Percentiles rank a stretch among this genome's conserved stretches.
phyloP scores from a whole-genome alignment of 805 yeast genomes.

The Zygosaccharomyces siamensis region DNA sequence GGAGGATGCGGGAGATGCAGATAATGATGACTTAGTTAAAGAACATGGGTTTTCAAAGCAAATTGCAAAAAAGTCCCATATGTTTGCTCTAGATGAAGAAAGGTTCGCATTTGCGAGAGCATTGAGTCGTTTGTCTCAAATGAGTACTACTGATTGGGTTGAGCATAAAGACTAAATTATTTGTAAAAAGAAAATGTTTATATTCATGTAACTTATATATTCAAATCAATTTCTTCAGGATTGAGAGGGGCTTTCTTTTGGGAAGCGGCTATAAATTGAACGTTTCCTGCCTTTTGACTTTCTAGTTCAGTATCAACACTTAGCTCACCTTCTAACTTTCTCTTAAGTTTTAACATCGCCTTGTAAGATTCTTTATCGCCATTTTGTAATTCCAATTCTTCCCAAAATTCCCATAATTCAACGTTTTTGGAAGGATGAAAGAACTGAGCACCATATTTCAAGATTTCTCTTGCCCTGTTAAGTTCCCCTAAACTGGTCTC shows the following conservation, averaged over 20 bases:
- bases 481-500: constrained; percentile 53
- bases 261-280: constrained; percentile 49
- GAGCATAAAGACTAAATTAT: constrained; percentile 33
- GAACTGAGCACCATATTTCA: constrained; percentile 48
- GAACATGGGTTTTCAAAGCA: constrained; percentile 73
- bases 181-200: background rate
- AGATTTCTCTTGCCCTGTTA: constrained; percentile 58
- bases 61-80: constrained; percentile 61
- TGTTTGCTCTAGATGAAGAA: constrained; percentile 92
- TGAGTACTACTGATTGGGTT: constrained; percentile 93
- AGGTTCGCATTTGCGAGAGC: constrained; percentile 96
- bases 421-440: constrained; percentile 34
- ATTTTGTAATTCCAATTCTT: constrained; percentile 60
- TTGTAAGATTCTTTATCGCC: constrained; percentile 73
- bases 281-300: constrained; percentile 24
- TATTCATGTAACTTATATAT: constrained; percentile 29
- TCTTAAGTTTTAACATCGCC: constrained; percentile 61
- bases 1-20: constrained; percentile 31
- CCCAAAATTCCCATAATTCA: constrained; percentile 65
- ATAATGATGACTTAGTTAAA: constrained; percentile 57
- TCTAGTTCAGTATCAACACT: constrained; percentile 28
- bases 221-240: constrained; percentile 60
- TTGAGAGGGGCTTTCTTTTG: constrained; percentile 36
- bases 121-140: constrained; percentile 80
- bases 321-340: constrained; percentile 36